Evolutionary conservation across 2,329 filamentous ascomycete species (phyloP), one percentile per base, ranked within the genome.

Genomic region (Nothomitra cinnamomea): DNA sequence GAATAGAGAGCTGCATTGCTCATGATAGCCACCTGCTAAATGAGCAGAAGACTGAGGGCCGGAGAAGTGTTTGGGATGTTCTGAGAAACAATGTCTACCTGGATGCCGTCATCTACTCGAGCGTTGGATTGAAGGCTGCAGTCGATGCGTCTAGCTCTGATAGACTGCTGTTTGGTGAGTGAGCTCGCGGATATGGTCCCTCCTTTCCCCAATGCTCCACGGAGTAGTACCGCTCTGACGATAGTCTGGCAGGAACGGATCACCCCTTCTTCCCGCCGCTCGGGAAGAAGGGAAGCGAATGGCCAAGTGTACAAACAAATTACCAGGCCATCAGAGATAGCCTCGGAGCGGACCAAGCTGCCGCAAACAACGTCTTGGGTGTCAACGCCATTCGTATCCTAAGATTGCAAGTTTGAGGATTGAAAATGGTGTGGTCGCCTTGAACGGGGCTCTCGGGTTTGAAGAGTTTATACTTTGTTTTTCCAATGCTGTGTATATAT

Each of bases 211-310:
- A n/a, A 10, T 13, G 12, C 13, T 47, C 25, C 19, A 15, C 4
- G 25, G 21, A 24, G 4, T 6, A 24, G 2, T 48, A 10, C 21
- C 25, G 3, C 7, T n/a, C 45, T 49, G 25, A 49, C 28, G 45
- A 45, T 45, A 40, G 50, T 57, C 21, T 19, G 5, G 35, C 22
- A 56, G 72, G 85, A 24, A 89, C 85, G 0, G 85, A 89, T 63
- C 83, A 89, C 64, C 85, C 85, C 0, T 89, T 90, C 69, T 90
- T 90, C 66, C 85, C 85, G n/a, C 85, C 85, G 0, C 66, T 88
- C 17, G 74, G 73, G 32, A 72, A 69, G 36, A 78, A 80, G 51
- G 78, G 79, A 55, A 75, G 73, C 38, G 75, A 81, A 60, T 87
- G 83, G 83, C 74, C 81, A 61, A 87, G 83, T 62, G 82, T 86